phyloP scores from a whole-genome alignment of 2,329 filamentous ascomycete genomes.

The Aureobasidium sp. region DNA sequence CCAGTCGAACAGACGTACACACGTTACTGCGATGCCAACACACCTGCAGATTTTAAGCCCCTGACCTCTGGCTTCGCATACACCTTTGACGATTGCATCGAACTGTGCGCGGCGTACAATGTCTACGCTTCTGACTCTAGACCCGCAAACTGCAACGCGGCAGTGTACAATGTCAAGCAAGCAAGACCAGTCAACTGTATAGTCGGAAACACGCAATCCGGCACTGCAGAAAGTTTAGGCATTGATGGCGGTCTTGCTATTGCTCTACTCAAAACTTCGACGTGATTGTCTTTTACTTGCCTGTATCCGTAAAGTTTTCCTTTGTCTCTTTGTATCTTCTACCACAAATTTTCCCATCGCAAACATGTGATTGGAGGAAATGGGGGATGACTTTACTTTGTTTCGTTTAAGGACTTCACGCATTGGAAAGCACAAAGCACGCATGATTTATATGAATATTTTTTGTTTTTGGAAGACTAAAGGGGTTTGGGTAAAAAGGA shows the following conservation, averaged over 20 bases:
- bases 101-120: conserved; percentile 27
- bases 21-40: conserved; percentile 25
- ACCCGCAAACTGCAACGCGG: conserved; percentile 22
- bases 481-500: too few relatives aligned
- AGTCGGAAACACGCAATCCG: conserved; percentile 17
- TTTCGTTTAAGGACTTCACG: too few relatives aligned
- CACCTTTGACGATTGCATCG: conserved; percentile 28
- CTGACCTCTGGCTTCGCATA: conserved; percentile 27
- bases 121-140: conserved; percentile 14
- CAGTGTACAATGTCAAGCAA: conserved; percentile 22
- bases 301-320: too few relatives aligned
- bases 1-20: conserved; percentile 22
- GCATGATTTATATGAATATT: not conserved
- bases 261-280: conserved; percentile 6
- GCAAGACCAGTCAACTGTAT: conserved; percentile 25
- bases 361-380: too few relatives aligned
- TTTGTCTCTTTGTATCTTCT: not conserved
- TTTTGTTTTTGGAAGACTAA: too few relatives aligned
- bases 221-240: not conserved
- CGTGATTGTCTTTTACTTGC: too few relatives aligned
- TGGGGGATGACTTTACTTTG: too few relatives aligned
- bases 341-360: not conserved
- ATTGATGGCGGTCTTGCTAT: conserved; percentile 13
- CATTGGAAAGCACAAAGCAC: not conserved
- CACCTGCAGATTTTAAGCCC: conserved; percentile 17